Base-by-base conservation (phyloP, 2,329 filamentous ascomycete species). In the Sclerotinia minor region DNA sequence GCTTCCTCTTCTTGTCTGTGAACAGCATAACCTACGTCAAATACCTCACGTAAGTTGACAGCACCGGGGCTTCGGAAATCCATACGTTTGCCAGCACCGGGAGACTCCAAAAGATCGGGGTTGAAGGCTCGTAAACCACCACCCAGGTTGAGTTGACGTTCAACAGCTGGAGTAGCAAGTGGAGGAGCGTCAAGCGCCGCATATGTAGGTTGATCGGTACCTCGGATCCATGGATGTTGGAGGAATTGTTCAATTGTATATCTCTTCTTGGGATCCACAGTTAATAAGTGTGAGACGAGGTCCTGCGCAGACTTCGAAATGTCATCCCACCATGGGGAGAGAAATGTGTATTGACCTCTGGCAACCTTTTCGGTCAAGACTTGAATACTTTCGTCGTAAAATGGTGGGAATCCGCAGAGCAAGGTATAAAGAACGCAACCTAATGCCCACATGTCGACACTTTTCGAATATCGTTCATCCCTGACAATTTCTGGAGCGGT, bases 261-360 rank as follows among this genome's bases (percentile, higher is more conserved):
- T 24, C 95, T 89, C 83, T 97, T 94, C 70, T 96, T 92, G 0
- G 95, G 95, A 73, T 99, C 93, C 69, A 99, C 95, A 0, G 92
- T 96, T 70, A 99, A 82, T 0, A 99, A 86, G 78, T 99, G 95
- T 5, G 91, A 92, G 68, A 99, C 94, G 13, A 99, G 83, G 75
- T 99, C 94, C 78, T 98, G 92, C 0, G 95, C 95, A 4, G 92
- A 89, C 78, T 95, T 93, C 69, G 94, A 97, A 70, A 99, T 98
- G 68, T 97, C 94, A 73, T 99, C 95, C 95, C 95, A 99, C 95
- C 95, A 99, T 0, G 95, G 95, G 3, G 94, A 98, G 54, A 99
- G 81, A 82, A 99, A 99, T 0, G 95, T 98, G 78, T 95, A 99
- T 80, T 98, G 93, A 60, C 95, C 95, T 75, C 92, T 90, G 41